Percentiles rank a stretch among this genome's conserved stretches.
Conservation (phyloP, 306 rosid species). For the Dicorynia guianensis region DNA sequence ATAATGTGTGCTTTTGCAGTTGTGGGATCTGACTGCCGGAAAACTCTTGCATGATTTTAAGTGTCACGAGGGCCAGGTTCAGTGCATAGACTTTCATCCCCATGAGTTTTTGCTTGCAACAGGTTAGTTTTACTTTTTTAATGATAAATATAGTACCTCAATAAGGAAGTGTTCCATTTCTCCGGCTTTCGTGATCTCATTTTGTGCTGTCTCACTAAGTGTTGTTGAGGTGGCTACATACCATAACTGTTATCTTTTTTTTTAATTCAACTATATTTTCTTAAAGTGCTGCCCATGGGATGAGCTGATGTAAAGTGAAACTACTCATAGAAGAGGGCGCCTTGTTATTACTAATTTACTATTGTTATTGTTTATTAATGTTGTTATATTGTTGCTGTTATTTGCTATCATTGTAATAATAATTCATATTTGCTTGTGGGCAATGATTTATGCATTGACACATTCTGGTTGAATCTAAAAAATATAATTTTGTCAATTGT, state of each 20-base stretch:
- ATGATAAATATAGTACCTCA: slow-evolving; percentile 10
- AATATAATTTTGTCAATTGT: too few relatives aligned
- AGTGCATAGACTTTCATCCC: slow-evolving; percentile 98
- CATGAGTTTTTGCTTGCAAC: slow-evolving; percentile 96
- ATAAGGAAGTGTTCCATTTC: background rate
- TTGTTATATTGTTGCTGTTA: background rate
- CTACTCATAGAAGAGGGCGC: background rate
- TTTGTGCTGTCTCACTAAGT: slow-evolving; percentile 7
- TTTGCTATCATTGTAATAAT: background rate
- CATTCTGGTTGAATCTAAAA: background rate
- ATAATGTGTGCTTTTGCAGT: slow-evolving; percentile 54
- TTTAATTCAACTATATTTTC: background rate
- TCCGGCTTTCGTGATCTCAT: background rate
- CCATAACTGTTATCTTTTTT: background rate
- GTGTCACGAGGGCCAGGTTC: slow-evolving; percentile 92
- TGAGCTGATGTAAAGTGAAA: background rate
- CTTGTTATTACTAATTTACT: background rate
- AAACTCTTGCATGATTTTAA: slow-evolving; percentile 95
- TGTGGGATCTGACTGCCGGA: slow-evolving; percentile 99
- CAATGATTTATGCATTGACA: background rate
- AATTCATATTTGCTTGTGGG: background rate
- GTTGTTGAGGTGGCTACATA: background rate
- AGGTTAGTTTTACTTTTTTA: slow-evolving; percentile 62
- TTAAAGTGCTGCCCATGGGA: background rate
- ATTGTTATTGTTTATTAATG: background rate